A percentile compares a stretch with the other conserved stretches of the same genome.
Conservation (phyloP, 2,329 filamentous ascomycete genomes). For the Calonectria crousiana region DNA sequence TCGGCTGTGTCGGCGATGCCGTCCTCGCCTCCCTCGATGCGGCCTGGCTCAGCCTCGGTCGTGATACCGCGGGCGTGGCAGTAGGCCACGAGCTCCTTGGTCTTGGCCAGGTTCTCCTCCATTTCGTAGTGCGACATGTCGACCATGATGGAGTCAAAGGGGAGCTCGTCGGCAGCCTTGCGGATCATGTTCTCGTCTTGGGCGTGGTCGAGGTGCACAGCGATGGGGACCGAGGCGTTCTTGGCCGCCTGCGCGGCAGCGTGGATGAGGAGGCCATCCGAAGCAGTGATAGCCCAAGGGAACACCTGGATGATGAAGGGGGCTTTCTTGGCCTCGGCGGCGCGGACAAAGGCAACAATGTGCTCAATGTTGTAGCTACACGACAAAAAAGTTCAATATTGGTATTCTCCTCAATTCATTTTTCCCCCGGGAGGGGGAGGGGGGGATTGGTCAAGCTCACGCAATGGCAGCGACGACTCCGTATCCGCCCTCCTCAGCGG, state of each 20-base stretch:
- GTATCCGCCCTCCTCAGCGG: conserved; percentile 31
- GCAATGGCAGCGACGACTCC: conserved; percentile 29
- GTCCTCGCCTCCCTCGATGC: conserved; percentile 68
- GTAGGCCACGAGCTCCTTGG: conserved; percentile 21
- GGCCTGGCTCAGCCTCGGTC: conserved; percentile 34
- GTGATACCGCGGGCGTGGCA: conserved; percentile 29
- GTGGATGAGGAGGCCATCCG: conserved; percentile 58
- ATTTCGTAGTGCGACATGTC: conserved; percentile 82
- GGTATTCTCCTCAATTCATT: not conserved
- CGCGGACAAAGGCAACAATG: conserved; percentile 75
- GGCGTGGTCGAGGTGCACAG: conserved; percentile 76
- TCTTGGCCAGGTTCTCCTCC: conserved; percentile 70
- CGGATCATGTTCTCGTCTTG: conserved; percentile 69
- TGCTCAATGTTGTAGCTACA: conserved; percentile 75
- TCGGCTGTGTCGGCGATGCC: conserved; percentile 73
- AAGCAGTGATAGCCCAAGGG: conserved; percentile 78
- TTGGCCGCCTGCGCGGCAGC: conserved; percentile 67
- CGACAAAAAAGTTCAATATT: conserved; percentile 42
- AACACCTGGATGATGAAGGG: conserved; percentile 79
- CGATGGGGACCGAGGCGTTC: conserved; percentile 68
- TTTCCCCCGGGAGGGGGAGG: no score
- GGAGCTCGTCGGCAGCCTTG: conserved; percentile 63
- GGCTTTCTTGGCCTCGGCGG: conserved; percentile 74
- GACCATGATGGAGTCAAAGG: conserved; percentile 81
- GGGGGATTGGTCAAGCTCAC: conserved; percentile 9